phyloP scores from a whole-genome alignment of 1,284 basidiomycete genomes.

The Tilletia indica region DNA sequence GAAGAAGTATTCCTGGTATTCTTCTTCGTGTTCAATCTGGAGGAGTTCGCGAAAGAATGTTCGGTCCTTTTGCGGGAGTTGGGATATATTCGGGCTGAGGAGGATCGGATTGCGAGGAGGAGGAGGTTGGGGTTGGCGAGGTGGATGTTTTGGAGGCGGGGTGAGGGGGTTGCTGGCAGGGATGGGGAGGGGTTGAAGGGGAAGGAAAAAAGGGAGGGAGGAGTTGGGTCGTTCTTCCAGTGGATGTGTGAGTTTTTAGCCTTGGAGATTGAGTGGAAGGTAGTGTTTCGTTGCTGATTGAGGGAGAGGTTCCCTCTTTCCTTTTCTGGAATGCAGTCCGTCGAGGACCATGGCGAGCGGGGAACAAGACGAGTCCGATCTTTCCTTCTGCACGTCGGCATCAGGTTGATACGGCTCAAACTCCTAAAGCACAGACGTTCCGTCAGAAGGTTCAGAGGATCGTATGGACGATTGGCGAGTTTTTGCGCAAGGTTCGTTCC shows the following conservation, averaged over 20 bases:
- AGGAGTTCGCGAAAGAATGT: slow-evolving; percentile 46
- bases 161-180: neutral
- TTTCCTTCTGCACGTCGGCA: slow-evolving; percentile 81
- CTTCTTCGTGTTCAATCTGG: slow-evolving; percentile 51
- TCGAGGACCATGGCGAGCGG: slow-evolving; percentile 45
- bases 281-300: neutral
- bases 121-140: neutral
- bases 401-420: slow-evolving; percentile 78
- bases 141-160: neutral
- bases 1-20: slow-evolving; percentile 50
- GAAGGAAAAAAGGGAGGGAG: too few species aligned
- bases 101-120: slow-evolving; percentile 26
- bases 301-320: neutral
- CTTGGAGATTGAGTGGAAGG: slow-evolving; percentile 18
- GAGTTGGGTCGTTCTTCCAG: neutral
- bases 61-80: slow-evolving; percentile 37
- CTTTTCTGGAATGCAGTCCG: slow-evolving; percentile 19
- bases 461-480: slow-evolving; percentile 74
- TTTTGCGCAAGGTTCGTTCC: neutral
- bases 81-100: slow-evolving; percentile 33
- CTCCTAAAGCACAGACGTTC: slow-evolving; percentile 61
- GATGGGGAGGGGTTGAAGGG: neutral
- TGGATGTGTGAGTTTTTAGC: neutral
- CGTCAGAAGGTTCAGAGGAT: slow-evolving; percentile 53
- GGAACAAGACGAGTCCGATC: neutral